A percentile compares a stretch with the other conserved stretches of the same genome.
Evolutionary conservation across 257 asterid species (phyloP).

Genomic region (Coffea canephora): DNA sequence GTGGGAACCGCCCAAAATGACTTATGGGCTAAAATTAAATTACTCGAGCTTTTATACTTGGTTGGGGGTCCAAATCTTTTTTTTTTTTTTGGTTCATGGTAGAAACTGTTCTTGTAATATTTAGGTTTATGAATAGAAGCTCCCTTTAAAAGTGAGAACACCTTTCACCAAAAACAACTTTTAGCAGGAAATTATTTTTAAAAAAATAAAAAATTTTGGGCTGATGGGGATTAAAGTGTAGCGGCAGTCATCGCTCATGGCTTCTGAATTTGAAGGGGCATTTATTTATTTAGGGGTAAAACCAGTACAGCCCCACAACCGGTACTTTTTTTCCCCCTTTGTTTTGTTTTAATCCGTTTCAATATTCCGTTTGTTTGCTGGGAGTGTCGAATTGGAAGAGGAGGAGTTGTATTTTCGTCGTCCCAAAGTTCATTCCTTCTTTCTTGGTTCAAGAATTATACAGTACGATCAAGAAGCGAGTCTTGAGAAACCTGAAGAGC

Average conservation of each 20-base stretch:
- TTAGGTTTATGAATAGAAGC: no score
- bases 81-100: no score
- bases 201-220: background rate
- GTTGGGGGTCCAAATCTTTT: no score
- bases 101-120: no score
- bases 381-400: no score
- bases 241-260: slow-evolving; percentile 26
- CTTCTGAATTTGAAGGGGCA: slow-evolving; percentile 22
- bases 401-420: no score
- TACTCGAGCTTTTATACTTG: no score
- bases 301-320: slow-evolving; percentile 15
- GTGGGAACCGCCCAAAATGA: no score
- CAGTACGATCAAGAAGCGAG: background rate
- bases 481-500: background rate
- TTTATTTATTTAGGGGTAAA: slow-evolving; percentile 15
- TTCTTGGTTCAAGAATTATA: background rate
- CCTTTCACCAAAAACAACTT: background rate
- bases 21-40: no score
- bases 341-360: background rate
- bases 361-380: background rate
- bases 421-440: background rate
- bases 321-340: background rate
- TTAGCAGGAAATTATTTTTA: background rate
- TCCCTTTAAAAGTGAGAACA: background rate
- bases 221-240: no score